Base-by-base conservation (phyloP, 768 basidiomycete species). In the Leucogyrophana mollusca region DNA sequence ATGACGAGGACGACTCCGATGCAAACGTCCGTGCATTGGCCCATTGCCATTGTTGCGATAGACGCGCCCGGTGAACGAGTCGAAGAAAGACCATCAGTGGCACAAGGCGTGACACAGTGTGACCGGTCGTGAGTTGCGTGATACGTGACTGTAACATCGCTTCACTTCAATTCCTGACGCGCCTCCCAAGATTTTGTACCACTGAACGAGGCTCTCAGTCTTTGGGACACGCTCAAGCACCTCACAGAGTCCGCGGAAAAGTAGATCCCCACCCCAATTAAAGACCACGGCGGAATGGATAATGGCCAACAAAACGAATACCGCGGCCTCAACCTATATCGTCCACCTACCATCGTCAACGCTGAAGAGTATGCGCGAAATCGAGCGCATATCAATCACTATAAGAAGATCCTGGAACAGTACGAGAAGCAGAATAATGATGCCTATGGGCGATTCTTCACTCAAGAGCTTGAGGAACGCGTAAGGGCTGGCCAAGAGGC, bases 401-500 rank as follows among this genome's bases (percentile, higher is more conserved):
- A 63, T 24, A 72, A 66, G 51, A 66, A 67, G 21, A 40, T 58
- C 25, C 53, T 52, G 7, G 50, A 17, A 9, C 54, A 8, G 17
- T 63, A 67, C 30, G 70, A 73, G 55, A 47, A 48, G 23, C 59
- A 68, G 50, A 78, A 79, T 44, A 73, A 77, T 35, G 53, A 58
- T 1, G 78, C 71, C 3, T 64, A 68, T 43, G 56, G 62, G 44
- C 66, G 68, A 18, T 71, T 56, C 49, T 45, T 64, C 25, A 46
- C 65, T 40, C 54, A 57, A 44, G 63, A 74, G 39, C 57, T 75
- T 20, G 45, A 65, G 49, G 55, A 59, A 50, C 64, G 64, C 53
- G 60, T 73, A 6, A 58, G 64, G 32, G 72, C 72, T 16, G 80
- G 79, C 2, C 65, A 70, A 16, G 60, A 72, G 43, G 80, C 79